Evolutionary conservation across 1,284 basidiomycete genomes (phyloP), one percentile per base, ranked within the genome.

Genomic region (Phellopilus nigrolimitatus): DNA sequence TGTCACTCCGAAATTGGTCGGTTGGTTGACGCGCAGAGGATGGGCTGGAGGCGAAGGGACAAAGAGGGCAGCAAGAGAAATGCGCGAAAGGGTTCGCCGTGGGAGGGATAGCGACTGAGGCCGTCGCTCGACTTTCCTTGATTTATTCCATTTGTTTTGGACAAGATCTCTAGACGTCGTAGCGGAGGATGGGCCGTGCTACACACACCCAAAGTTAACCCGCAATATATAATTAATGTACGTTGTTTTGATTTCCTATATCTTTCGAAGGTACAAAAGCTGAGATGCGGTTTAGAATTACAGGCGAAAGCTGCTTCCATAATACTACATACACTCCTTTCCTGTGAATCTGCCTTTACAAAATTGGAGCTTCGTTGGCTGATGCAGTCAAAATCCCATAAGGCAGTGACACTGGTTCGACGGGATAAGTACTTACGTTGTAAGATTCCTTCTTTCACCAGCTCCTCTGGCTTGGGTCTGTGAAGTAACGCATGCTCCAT

Each of bases 1-100:
- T 0, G 71, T 93, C 53, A 97, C 94, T 1, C 95, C 95, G 0
- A 78, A 76, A 60, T 69, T 97, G 21, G 94, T 97, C 3, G 74
- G 75, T 24, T 94, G 88, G 86, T 68, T 95, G 51, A 72, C 78
- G 25, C 68, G 66, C 19, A 69, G 83, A 56, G 91, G 91, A 0
- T 95, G 90, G 90, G 79, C 76, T 3, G 84, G 86, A 10, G 70
- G 78, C 33, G 76, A 73, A 17, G 87, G 86, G 5, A 75, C 84
- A n/a, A 74, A 69, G 57, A 74, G 82, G 34, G 88, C 84, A 4
- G 80, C 79, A 37, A 65, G 68, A 34, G 79, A 87, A 59, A 75
- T 87, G 72, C 72, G 78, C 46, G 80, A 82, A 44, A 77, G 73
- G 58, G 70, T 70, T 43, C 62, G 55, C 12, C 47, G 57, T 5